Conservation (phyloP, 768 basidiomycete genomes). For the Lactifluus volemus region DNA sequence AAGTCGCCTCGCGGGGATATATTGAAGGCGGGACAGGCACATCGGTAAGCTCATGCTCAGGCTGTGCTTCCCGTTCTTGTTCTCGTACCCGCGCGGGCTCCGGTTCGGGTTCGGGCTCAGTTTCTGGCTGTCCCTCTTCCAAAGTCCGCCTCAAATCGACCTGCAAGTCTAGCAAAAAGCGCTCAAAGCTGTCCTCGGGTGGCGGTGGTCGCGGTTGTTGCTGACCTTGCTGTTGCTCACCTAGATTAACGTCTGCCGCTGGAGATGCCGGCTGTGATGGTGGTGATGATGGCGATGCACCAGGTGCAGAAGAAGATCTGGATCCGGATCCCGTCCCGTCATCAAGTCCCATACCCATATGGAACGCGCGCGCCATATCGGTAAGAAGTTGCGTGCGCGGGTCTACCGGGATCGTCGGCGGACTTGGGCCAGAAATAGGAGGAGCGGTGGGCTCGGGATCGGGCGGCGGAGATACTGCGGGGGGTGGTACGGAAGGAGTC, state of each 20-base stretch:
- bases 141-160: conserved; percentile 59
- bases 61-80: background rate
- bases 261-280: background rate
- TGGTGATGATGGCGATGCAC: background rate
- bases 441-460: background rate
- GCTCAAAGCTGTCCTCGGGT: conserved; percentile 66
- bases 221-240: conserved; percentile 16
- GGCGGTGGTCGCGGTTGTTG: conserved; percentile 22
- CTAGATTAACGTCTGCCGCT: background rate
- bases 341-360: conserved; percentile 44
- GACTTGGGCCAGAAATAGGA: background rate
- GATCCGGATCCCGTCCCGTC: conserved; percentile 3
- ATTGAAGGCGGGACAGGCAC: background rate
- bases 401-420: conserved; percentile 27
- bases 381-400: conserved; percentile 59
- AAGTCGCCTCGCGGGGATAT: conserved; percentile 5
- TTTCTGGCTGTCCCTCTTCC: conserved; percentile 22
- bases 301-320: background rate
- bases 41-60: background rate
- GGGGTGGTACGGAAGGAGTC: background rate
- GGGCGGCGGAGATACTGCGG: background rate
- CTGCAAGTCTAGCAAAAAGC: conserved; percentile 74
- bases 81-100: background rate
- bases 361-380: conserved; percentile 77
- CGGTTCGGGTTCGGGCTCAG: background rate